phyloP scores from a whole-genome alignment of 495 filamentous ascomycete genomes.

The Zalerion maritima region DNA sequence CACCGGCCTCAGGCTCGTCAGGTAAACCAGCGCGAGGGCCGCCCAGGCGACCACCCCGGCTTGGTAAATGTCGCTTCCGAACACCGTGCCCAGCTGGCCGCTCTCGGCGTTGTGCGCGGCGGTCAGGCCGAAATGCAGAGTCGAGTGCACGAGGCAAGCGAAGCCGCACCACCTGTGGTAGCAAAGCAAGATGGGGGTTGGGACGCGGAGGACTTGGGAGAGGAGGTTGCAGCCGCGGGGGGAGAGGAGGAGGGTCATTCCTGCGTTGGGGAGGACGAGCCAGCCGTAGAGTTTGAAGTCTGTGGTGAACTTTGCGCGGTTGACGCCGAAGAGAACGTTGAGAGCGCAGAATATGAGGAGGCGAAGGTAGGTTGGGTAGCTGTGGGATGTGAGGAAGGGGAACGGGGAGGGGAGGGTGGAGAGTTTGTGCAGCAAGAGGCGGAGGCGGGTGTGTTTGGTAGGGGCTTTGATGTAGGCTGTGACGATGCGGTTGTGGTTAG shows the following conservation, averaged over 20 bases:
- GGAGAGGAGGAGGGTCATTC: constrained; percentile 10
- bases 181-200: constrained; percentile 3
- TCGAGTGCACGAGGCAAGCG: constrained; percentile 8
- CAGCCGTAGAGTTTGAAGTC: constrained; percentile 12
- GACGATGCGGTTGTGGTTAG: constrained; percentile 3
- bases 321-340: constrained; percentile 18
- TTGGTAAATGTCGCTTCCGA: constrained; percentile 3
- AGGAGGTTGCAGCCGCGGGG: constrained; percentile 8
- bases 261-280: constrained; percentile 8
- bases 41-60: constrained; percentile 7
- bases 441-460: constrained; percentile 1
- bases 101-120: constrained; percentile 6
- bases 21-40: constrained; percentile 2
- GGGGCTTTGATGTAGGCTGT: constrained; percentile 6
- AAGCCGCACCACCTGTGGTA: constrained; percentile 10
- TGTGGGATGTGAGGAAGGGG: constrained; percentile 11
- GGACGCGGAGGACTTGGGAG: constrained; percentile 5
- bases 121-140: constrained; percentile 9
- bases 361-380: constrained; percentile 6
- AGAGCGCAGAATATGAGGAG: constrained; percentile 11
- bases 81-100: constrained; percentile 4
- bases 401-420: constrained; percentile 7
- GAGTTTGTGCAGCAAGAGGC: constrained; percentile 12
- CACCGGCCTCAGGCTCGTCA: constrained; percentile 5
- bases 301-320: constrained; percentile 5